Percentiles rank a stretch among this genome's conserved stretches.
Evolutionary conservation across 371 early-diverging fungal genomes (phyloP).

Genomic region (Choanephora cucurbitarum): DNA sequence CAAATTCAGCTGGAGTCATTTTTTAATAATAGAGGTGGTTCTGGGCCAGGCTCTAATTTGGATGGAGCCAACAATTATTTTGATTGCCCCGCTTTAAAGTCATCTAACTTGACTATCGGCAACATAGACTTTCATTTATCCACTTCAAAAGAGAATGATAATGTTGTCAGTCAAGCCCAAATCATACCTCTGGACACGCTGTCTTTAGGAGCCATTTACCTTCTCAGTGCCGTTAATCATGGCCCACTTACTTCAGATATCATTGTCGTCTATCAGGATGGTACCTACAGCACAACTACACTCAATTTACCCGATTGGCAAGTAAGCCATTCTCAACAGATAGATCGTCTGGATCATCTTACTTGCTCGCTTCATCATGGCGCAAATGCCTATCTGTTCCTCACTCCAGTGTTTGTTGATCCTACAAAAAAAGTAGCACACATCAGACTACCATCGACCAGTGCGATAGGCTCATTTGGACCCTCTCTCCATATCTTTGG

Average conservation of each 20-base stretch:
- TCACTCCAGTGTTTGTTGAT: constrained; percentile 25
- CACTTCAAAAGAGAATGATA: constrained; percentile 13
- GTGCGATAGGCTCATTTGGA: constrained; percentile 1
- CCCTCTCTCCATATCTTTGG: constrained; percentile 19
- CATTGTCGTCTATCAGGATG: constrained; percentile 29
- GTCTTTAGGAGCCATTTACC: constrained; percentile 22
- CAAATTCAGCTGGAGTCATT: background rate
- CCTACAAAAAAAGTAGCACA: constrained; percentile 20
- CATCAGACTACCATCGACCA: constrained; percentile 18
- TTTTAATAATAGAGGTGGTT: constrained; percentile 14
- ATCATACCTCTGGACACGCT: constrained; percentile 15
- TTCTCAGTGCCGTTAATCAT: constrained; percentile 26
- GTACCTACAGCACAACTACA: constrained; percentile 13
- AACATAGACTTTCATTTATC: constrained; percentile 12
- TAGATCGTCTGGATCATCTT: constrained; percentile 10
- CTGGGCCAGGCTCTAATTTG: constrained; percentile 19
- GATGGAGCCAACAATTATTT: constrained; percentile 25
- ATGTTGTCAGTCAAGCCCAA: constrained; percentile 31
- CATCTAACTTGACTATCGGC: constrained; percentile 8
- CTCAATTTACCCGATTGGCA: constrained; percentile 42
- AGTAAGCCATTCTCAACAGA: constrained; percentile 12
- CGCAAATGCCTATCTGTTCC: constrained; percentile 14
- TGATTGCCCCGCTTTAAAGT: constrained; percentile 1
- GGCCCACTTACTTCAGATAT: constrained; percentile 24
- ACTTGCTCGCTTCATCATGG: constrained; percentile 11